Base-by-base conservation (phyloP, 768 basidiomycete genomes). In the Dacryopinax spathularia region DNA sequence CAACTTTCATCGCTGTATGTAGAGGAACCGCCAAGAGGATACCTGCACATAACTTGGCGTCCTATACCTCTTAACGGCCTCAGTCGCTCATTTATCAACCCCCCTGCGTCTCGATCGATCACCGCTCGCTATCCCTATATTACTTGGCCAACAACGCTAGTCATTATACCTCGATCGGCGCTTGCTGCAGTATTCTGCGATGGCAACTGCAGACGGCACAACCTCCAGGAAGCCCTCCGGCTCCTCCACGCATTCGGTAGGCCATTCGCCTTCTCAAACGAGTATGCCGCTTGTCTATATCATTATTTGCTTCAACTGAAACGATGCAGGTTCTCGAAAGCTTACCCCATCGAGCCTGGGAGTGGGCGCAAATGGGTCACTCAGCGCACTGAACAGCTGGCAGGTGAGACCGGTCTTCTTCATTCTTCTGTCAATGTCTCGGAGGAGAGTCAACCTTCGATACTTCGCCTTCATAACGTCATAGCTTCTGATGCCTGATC, bases 201-300 rank as follows among this genome's bases (percentile, higher is more conserved):
- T 75, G 72, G 68, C 72, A 68, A 77, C 68, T 63, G 63, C 66
- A 66, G 72, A 67, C 68, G 77, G 74, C 48, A 75, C 78, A 68
- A 76, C 80, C 43, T 79, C 84, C 25, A 82, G 84, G 70, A 86
- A 87, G 69, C 83, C 84, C 39, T 86, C 87, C 34, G 82, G 80
- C 63, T 85, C 86, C 29, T 84, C 86, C n/a, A 80, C 81, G 18
- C 84, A 81, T 65, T 86, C 86, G 59, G 76, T 78, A 48, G 77
- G 79, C 33, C 85, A 81, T 69, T 87, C 87, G 1, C 85, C 87
- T 0, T 75, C 82, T 36, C 75, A 76, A 59, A 83, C 86, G 25
- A 83, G 85, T 20, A 31, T 10, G 48, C 31, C 48, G 18, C 31
- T 22, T 4, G 48, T 27, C 13, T 56, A 27, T 56, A 27, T 29